Percentiles rank a stretch among this genome's conserved stretches.
These are phyloP conservation scores for Talaromyces sp. DNA, from an alignment of 2,329 filamentous ascomycete species.

Conservation along the genomic window DNA sequence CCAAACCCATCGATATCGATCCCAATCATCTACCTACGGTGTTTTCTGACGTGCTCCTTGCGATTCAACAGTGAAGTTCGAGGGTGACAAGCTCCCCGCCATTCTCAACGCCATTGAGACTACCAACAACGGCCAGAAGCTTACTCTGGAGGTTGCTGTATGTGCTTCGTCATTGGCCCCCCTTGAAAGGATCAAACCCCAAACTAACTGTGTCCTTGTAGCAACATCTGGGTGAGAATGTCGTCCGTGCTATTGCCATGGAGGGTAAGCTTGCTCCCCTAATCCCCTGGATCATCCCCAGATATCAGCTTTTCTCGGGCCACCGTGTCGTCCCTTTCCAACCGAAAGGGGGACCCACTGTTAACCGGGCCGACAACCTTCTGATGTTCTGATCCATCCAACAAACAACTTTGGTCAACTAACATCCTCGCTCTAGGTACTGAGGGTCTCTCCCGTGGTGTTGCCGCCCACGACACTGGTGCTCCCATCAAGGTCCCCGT, in stretches of 20 bases:
- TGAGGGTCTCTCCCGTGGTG: constrained; percentile 97
- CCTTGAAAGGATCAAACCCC: constrained; percentile 14
- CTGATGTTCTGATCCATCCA: neutral
- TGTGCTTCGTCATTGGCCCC: constrained; percentile 40
- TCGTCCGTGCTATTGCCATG: constrained; percentile 99
- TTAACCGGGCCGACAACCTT: constrained; percentile 14
- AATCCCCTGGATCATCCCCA: constrained; percentile 11
- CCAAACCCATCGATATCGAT: constrained; percentile 34
- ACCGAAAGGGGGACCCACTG: constrained; percentile 23
- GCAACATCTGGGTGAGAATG: constrained; percentile 99
- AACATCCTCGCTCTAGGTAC: constrained; percentile 68
- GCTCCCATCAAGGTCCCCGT: constrained; percentile 95
- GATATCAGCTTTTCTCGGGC: constrained; percentile 10
- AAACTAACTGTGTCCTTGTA: constrained; percentile 46
- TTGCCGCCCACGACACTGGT: constrained; percentile 83
- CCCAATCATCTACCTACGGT: constrained; percentile 25
- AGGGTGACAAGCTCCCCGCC: constrained; percentile 85
- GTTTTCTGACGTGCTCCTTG: constrained; percentile 34
- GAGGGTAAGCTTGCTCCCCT: constrained; percentile 70
- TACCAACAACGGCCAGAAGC: constrained; percentile 88
- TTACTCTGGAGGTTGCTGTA: constrained; percentile 96
- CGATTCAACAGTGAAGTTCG: constrained; percentile 81
- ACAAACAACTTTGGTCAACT: constrained; percentile 5
- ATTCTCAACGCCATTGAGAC: constrained; percentile 98
- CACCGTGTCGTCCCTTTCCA: constrained; percentile 25